A percentile compares a stretch with the other conserved stretches of the same genome.
Conservation (phyloP, 176 grass and related monocot species). For the Rhipidocladum racemiflorum region DNA sequence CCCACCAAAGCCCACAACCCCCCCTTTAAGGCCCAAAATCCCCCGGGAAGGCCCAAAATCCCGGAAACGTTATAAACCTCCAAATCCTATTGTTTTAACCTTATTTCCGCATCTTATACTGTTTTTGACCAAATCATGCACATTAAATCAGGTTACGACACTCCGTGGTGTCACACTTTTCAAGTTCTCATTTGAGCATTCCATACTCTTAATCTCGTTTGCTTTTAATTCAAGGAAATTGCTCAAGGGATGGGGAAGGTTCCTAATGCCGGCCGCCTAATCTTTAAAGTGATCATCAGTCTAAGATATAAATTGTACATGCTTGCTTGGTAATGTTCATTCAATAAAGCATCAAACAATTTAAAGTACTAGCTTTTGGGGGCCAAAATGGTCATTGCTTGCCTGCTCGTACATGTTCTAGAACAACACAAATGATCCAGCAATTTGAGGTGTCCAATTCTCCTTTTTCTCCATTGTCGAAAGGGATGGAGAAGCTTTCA, state of each 20-base stretch:
- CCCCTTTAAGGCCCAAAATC: too few species aligned
- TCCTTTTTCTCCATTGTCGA: background rate
- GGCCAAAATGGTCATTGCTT: background rate
- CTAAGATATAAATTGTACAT: background rate
- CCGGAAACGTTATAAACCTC: too few species aligned
- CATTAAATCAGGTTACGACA: too few species aligned
- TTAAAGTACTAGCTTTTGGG: background rate
- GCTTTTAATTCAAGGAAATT: conserved; percentile 3
- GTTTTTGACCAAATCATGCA: too few species aligned
- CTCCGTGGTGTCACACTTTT: too few species aligned
- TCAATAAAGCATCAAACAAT: background rate
- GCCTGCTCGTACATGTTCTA: background rate
- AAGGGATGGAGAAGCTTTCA: background rate
- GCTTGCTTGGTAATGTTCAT: background rate
- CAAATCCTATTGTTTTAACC: too few species aligned
- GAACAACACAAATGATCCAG: background rate
- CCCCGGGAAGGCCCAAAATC: too few species aligned
- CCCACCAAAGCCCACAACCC: too few species aligned
- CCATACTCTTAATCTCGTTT: background rate
- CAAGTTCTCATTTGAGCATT: background rate
- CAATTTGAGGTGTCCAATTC: background rate
- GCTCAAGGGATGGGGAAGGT: background rate
- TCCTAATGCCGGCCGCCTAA: background rate
- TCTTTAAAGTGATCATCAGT: background rate
- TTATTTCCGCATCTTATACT: too few species aligned